Conservation (phyloP, 768 basidiomycete species). For the Mycena filopes region DNA sequence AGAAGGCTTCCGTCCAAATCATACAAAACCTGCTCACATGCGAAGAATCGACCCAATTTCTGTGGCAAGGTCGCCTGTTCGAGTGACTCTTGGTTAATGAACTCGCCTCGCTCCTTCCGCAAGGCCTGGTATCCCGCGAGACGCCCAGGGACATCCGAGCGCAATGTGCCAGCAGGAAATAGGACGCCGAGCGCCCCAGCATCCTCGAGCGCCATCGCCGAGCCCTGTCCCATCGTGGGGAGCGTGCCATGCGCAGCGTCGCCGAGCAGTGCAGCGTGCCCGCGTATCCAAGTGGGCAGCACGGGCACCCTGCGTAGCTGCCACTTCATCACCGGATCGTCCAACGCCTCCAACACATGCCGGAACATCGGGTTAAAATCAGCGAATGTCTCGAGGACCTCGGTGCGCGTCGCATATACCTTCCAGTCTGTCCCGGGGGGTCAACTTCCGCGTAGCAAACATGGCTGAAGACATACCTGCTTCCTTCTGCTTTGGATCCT, state of each 20-base stretch:
- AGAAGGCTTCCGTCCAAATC: too few relatives aligned
- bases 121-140: conserved; percentile 12
- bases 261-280: conserved; percentile 21
- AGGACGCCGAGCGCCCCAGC: conserved; percentile 17
- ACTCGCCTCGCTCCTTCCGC: conserved; percentile 19
- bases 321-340: conserved; percentile 15
- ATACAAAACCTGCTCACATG: conserved; percentile 1
- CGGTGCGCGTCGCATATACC: background rate
- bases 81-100: conserved; percentile 4
- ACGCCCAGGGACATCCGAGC: conserved; percentile 2
- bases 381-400: conserved; percentile 1
- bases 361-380: conserved; percentile 11
- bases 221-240: conserved; percentile 37
- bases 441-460: background rate
- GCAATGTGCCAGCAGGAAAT: conserved; percentile 6
- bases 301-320: conserved; percentile 7
- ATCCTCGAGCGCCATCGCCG: conserved; percentile 39
- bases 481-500: conserved; percentile 5
- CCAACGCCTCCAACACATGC: background rate
- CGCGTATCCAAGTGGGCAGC: conserved; percentile 23
- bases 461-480: background rate
- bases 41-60: background rate
- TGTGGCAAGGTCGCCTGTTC: background rate
- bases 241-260: conserved; percentile 39
- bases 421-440: conserved; percentile 3